Evolutionary conservation across 352 stramenopile genomes (phyloP), one percentile per base, ranked within the genome.

Genomic region (Peronospora tabacina): DNA sequence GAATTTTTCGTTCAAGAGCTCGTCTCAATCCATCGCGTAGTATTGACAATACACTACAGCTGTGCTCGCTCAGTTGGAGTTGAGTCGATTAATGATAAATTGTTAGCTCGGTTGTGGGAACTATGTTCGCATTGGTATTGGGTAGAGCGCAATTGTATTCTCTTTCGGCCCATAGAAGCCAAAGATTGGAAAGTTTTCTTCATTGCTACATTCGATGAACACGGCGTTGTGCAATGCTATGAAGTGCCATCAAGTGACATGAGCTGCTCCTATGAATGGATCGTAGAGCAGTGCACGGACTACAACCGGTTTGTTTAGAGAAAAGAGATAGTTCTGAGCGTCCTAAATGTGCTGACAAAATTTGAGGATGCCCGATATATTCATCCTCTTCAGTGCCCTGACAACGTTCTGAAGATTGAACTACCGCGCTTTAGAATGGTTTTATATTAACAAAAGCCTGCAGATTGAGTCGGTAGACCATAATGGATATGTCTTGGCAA

Each of bases 51-150:
- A 71, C 49, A 2, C 34, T 86, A 7, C 67, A 76, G 19, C 12
- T 80, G 0, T 79, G 72, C 33, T 48, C 44, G 0, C 0, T 20
- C 0, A 9, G 11, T 4, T 87, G 72, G 72, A 36, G n/a, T 53
- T 7, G 29, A 63, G 9, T 17, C 33, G 2, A 57, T 82, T 0
- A 19, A n/a, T 3, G 4, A 28, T 2, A 15, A 33, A 5, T 52
- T 82, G 17, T 70, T 68, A 42, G 11, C 45, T n/a, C 54, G 49
- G 29, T 30, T 82, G 2, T 5, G 33, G 9, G 11, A 63, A 12
- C 24, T 84, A 16, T 68, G 79, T 40, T 72, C 63, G 0, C 61
- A 79, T 5, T 82, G 75, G 72, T 73, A 71, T 15, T 84, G 70
- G 68, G 38, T 77, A 8, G 60, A 82, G 5, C 2, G 55, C 7